phyloP scores from a whole-genome alignment of 495 filamentous ascomycete species.

The Penicillium paxilli region DNA sequence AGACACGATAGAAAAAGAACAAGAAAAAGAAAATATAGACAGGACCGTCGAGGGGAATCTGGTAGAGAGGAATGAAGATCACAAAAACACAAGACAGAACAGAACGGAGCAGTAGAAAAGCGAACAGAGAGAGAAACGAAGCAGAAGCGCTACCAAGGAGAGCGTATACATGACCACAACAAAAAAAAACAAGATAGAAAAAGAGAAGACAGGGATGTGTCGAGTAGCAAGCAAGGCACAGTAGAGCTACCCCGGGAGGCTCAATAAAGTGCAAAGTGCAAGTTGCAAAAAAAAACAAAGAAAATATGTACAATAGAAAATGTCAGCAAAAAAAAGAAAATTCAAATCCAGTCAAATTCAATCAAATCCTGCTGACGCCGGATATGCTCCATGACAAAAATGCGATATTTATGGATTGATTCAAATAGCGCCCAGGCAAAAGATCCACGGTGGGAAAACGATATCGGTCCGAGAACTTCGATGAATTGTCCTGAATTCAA shows the following conservation, averaged over 20 bases:
- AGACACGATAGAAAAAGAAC: not conserved
- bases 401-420: too few relatives aligned
- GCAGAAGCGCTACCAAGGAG: not conserved
- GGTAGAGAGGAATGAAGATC: not conserved
- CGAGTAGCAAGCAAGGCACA: not conserved
- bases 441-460: not conserved
- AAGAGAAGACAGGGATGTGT: not conserved
- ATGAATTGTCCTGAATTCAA: not conserved
- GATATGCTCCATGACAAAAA: constrained; percentile 19
- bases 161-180: not conserved
- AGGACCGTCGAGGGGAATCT: constrained; percentile 1
- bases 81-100: not conserved
- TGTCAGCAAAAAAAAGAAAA: constrained; percentile 4
- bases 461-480: too few relatives aligned
- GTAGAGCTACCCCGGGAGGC: too few relatives aligned
- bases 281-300: constrained; percentile 1
- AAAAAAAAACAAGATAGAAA: not conserved
- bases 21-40: not conserved
- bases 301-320: constrained; percentile 12
- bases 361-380: constrained; percentile 15
- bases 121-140: too few relatives aligned
- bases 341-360: too few relatives aligned
- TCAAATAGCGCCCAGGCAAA: not conserved
- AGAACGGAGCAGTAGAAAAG: not conserved
- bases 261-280: too few relatives aligned